Conservation (phyloP, 2,329 filamentous ascomycete species). For the Tolypocladium cylindrosporum region DNA sequence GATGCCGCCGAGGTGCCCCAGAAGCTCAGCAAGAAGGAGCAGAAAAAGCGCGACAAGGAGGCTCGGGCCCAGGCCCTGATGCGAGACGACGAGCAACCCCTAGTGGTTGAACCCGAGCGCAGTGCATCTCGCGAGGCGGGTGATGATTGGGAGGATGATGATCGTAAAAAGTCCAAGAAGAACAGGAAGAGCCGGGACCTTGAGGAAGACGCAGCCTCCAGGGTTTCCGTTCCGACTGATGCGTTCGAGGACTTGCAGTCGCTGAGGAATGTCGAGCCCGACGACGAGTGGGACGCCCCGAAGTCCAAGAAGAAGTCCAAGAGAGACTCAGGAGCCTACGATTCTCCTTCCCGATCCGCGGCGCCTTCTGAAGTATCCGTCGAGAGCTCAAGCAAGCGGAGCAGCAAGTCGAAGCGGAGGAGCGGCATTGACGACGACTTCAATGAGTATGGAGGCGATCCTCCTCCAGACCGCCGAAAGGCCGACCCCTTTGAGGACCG, state of each 20-base stretch:
- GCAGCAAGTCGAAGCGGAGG: slow-evolving; percentile 28
- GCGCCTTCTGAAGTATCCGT: slow-evolving; percentile 27
- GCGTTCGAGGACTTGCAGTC: slow-evolving; percentile 16
- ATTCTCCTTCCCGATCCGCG: slow-evolving; percentile 21
- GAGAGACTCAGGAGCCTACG: slow-evolving; percentile 17
- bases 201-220: slow-evolving; percentile 13
- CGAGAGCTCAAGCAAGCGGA: slow-evolving; percentile 25
- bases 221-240: slow-evolving; percentile 18
- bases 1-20: slow-evolving; percentile 12
- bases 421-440: slow-evolving; percentile 25
- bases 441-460: slow-evolving; percentile 22
- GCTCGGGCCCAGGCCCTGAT: slow-evolving; percentile 15
- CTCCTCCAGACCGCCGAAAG: slow-evolving; percentile 25
- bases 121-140: slow-evolving; percentile 9
- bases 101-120: slow-evolving; percentile 8
- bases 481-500: slow-evolving; percentile 31
- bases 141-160: slow-evolving; percentile 15
- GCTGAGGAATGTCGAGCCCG: slow-evolving; percentile 4
- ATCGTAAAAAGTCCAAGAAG: slow-evolving; percentile 16
- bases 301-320: slow-evolving; percentile 26
- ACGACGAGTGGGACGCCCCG: slow-evolving; percentile 26
- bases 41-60: slow-evolving; percentile 32
- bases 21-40: slow-evolving; percentile 23
- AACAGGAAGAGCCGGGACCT: slow-evolving; percentile 18
- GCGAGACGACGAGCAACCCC: slow-evolving; percentile 13